These are phyloP conservation scores for Cutaneotrichosporon sp. DNA, from an alignment of 1,284 basidiomycete genomes.

Conservation along the genomic window DNA sequence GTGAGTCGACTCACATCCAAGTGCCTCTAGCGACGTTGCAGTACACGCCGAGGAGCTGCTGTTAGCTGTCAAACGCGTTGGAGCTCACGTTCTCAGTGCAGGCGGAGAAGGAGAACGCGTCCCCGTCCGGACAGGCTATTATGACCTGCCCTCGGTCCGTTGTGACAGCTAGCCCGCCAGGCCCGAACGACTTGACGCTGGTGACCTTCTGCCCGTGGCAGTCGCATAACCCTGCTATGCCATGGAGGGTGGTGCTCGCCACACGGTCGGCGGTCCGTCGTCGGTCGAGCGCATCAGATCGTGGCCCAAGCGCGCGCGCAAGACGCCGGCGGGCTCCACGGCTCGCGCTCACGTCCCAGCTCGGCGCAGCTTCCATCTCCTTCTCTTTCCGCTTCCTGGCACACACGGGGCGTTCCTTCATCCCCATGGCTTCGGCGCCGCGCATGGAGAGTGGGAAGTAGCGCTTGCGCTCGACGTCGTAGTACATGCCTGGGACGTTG, in stretches of 20 bases:
- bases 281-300: not conserved
- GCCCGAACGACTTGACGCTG: slow-evolving; percentile 19
- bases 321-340: not conserved
- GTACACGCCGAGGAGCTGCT: slow-evolving; percentile 39
- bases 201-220: slow-evolving; percentile 40
- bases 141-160: slow-evolving; percentile 46
- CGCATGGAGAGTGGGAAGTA: slow-evolving; percentile 39
- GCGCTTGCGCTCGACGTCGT: slow-evolving; percentile 36
- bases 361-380: not conserved
- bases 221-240: slow-evolving; percentile 20
- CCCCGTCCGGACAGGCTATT: slow-evolving; percentile 16
- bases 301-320: not conserved
- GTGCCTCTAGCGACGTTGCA: slow-evolving; percentile 35
- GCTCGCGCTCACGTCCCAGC: slow-evolving; percentile 6
- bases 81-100: slow-evolving; percentile 35
- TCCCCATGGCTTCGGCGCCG: not conserved
- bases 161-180: slow-evolving; percentile 21
- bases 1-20: slow-evolving; percentile 35
- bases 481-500: slow-evolving; percentile 44
- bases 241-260: slow-evolving; percentile 1
- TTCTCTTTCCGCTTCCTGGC: not conserved
- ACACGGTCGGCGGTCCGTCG: not conserved
- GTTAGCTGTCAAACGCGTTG: slow-evolving; percentile 10
- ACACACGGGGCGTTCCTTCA: not conserved
- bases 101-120: slow-evolving; percentile 26